Evolutionary conservation across 176 grass and related monocot species (phyloP).

Genomic region (Raddia distichophylla): DNA sequence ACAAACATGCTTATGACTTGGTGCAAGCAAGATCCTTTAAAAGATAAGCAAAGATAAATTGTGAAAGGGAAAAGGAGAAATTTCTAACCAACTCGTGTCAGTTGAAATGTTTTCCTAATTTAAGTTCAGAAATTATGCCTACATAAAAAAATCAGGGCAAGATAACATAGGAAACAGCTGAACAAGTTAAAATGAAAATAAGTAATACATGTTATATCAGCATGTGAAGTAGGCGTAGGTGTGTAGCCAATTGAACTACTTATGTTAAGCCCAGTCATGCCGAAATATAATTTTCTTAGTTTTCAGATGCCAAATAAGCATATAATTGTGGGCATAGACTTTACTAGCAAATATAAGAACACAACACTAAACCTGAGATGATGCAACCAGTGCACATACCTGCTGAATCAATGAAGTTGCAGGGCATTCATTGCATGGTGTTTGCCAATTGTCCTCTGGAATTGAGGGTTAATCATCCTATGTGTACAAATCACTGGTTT

Average conservation of each 20-base stretch:
- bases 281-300: slow-evolving; percentile 17
- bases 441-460: neutral
- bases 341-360: neutral
- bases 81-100: neutral
- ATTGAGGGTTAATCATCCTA: neutral
- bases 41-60: neutral
- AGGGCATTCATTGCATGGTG: neutral
- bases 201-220: neutral
- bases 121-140: slow-evolving; percentile 11
- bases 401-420: neutral
- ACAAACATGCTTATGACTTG: slow-evolving; percentile 15
- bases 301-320: neutral
- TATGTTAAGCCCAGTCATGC: slow-evolving; percentile 14
- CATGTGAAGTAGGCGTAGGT: neutral
- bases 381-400: slow-evolving; percentile 30
- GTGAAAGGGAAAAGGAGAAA: neutral
- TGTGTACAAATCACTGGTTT: neutral
- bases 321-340: neutral
- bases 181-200: neutral
- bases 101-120: slow-evolving; percentile 11
- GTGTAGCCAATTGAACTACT: slow-evolving; percentile 6
- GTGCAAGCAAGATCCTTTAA: neutral
- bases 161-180: neutral
- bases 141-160: neutral
- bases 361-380: neutral